Conservation (phyloP, 495 filamentous ascomycete species). For the Hypoxylon crocopeplum region DNA sequence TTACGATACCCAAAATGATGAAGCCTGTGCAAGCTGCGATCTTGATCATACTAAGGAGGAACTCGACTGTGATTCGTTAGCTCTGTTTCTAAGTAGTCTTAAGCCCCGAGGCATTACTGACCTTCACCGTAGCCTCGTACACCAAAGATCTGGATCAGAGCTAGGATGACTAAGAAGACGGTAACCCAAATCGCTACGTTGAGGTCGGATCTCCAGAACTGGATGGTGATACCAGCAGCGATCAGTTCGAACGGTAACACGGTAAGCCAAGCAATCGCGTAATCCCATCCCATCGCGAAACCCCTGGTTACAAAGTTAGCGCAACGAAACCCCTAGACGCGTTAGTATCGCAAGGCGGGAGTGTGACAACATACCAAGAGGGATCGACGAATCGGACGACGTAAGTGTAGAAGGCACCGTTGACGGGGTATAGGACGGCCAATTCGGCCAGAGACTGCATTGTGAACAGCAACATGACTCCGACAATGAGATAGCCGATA, state of each 20-base stretch:
- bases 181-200: slow-evolving; percentile 63
- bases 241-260: slow-evolving; percentile 60
- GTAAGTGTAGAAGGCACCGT: slow-evolving; percentile 64
- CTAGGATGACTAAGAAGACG: slow-evolving; percentile 57
- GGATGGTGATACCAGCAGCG: slow-evolving; percentile 55
- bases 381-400: slow-evolving; percentile 73
- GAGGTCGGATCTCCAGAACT: slow-evolving; percentile 49
- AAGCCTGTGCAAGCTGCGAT: slow-evolving; percentile 48
- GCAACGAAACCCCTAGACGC: slow-evolving; percentile 61
- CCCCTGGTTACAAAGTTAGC: slow-evolving; percentile 49
- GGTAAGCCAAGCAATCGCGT: slow-evolving; percentile 65
- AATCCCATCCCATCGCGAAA: slow-evolving; percentile 82
- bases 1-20: slow-evolving; percentile 60
- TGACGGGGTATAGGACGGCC: slow-evolving; percentile 70
- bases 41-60: slow-evolving; percentile 48
- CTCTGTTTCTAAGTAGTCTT: slow-evolving; percentile 37
- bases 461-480: slow-evolving; percentile 53
- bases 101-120: slow-evolving; percentile 32
- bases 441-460: slow-evolving; percentile 71
- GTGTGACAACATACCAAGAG: slow-evolving; percentile 54
- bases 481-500: slow-evolving; percentile 59
- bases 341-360: neutral
- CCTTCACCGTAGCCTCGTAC: slow-evolving; percentile 64
- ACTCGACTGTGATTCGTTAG: slow-evolving; percentile 53
- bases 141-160: slow-evolving; percentile 69